Conservation (phyloP, 192 early-diverging fungal species). For the Dissophora ornata region DNA sequence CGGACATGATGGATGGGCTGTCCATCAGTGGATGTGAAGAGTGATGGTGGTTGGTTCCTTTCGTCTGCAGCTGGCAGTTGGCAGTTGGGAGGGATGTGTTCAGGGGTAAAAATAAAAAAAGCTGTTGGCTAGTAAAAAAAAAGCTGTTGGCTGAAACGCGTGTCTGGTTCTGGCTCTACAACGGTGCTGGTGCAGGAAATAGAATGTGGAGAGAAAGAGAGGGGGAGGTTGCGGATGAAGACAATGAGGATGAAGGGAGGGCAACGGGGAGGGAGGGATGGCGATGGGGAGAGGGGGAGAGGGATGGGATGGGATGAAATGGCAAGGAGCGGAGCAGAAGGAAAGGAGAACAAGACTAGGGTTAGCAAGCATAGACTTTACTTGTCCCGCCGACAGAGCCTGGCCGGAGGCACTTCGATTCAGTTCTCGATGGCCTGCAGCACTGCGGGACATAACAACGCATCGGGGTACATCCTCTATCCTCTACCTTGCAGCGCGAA, state of each 20-base stretch:
- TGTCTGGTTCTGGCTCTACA: too few species aligned
- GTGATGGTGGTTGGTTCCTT: neutral
- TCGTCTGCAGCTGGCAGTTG: too few species aligned
- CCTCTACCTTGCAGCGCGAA: too few species aligned
- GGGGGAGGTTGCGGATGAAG: neutral
- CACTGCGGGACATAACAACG: too few species aligned
- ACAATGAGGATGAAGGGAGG: neutral
- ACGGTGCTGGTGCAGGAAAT: too few species aligned
- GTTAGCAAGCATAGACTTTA: neutral
- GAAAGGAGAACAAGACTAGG: neutral
- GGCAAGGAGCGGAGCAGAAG: neutral
- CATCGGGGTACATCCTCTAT: too few species aligned
- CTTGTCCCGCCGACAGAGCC: neutral
- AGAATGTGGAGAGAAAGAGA: neutral
- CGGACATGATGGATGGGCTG: neutral
- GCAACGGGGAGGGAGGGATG: neutral
- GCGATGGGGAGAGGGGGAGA: neutral
- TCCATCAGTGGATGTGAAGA: neutral
- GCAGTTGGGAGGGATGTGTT: too few species aligned
- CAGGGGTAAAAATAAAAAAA: constrained; percentile 1
- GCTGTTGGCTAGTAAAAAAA: neutral
- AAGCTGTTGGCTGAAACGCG: neutral
- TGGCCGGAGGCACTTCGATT: too few species aligned
- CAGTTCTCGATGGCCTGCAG: too few species aligned
- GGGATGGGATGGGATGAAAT: constrained; percentile 2